Conservation (phyloP, 1,284 basidiomycete genomes). For the Trichosporon sp. region DNA sequence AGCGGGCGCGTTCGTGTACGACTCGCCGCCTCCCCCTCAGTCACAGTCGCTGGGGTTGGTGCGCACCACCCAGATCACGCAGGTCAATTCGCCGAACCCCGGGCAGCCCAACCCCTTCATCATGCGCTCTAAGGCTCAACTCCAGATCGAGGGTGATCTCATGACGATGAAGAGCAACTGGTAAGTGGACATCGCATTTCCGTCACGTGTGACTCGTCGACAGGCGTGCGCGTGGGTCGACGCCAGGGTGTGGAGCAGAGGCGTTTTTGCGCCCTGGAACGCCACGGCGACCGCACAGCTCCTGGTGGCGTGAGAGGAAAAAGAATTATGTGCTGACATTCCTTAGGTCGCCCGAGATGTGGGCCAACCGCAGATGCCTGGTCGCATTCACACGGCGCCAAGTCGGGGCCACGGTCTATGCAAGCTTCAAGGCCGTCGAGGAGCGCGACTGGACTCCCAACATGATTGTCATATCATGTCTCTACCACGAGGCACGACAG, state of each 20-base stretch:
- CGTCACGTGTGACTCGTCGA: background rate
- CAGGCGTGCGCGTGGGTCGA: background rate
- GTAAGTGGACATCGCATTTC: slow-evolving; percentile 33
- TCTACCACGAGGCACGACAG: slow-evolving; percentile 72
- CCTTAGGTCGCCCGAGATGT: slow-evolving; percentile 50
- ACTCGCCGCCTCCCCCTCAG: slow-evolving; percentile 23
- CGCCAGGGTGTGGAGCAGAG: background rate
- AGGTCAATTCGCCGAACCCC: slow-evolving; percentile 24
- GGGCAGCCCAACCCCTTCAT: slow-evolving; percentile 21
- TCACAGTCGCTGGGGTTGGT: slow-evolving; percentile 31
- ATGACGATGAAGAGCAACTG: slow-evolving; percentile 53
- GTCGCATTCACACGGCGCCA: slow-evolving; percentile 55
- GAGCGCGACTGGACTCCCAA: slow-evolving; percentile 49
- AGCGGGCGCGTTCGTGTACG: slow-evolving; percentile 16
- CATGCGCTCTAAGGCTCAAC: slow-evolving; percentile 31
- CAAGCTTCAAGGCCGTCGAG: slow-evolving; percentile 50
- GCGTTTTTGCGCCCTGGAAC: background rate
- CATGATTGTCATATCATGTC: slow-evolving; percentile 66
- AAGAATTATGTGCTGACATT: background rate
- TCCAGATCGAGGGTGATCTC: slow-evolving; percentile 51
- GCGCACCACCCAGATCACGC: slow-evolving; percentile 39
- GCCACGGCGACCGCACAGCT: background rate
- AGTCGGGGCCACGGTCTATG: slow-evolving; percentile 51
- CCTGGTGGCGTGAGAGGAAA: background rate
- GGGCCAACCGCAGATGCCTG: slow-evolving; percentile 50